phyloP scores from a whole-genome alignment of 352 stramenopile genomes.

The Pythium periplocum region DNA sequence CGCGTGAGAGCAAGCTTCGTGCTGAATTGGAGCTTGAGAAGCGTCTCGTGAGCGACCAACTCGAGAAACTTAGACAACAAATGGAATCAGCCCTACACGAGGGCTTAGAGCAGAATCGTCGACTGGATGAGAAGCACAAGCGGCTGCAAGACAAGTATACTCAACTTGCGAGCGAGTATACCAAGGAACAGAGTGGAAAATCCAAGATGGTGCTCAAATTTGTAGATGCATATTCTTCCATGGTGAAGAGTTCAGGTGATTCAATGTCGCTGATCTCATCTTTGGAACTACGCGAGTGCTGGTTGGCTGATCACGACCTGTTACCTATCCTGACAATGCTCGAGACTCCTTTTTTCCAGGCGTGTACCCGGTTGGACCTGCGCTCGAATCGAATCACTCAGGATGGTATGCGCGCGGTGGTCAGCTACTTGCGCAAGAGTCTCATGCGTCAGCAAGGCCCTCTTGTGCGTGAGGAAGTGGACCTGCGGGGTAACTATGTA shows the following conservation, averaged over 20 bases:
- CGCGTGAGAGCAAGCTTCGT: constrained; percentile 38
- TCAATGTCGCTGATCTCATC: constrained; percentile 4
- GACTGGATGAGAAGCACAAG: constrained; percentile 29
- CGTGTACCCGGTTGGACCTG: constrained; percentile 40
- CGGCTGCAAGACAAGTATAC: constrained; percentile 22
- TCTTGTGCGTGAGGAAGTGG: constrained; percentile 22
- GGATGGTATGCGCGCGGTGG: constrained; percentile 29
- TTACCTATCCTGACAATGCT: constrained; percentile 34
- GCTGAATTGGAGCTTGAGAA: constrained; percentile 47
- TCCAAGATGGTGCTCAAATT: constrained; percentile 38
- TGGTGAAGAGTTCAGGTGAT: neutral
- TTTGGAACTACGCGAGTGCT: constrained; percentile 48
- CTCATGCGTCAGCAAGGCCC: constrained; percentile 4
- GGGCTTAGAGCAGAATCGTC: constrained; percentile 29
- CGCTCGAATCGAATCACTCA: constrained; percentile 56
- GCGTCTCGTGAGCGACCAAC: constrained; percentile 34
- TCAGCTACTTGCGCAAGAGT: constrained; percentile 25
- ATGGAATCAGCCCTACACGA: constrained; percentile 29
- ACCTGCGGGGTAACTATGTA: constrained; percentile 69
- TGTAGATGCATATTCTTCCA: constrained; percentile 16
- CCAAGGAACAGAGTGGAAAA: constrained; percentile 35
- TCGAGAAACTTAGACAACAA: constrained; percentile 33
- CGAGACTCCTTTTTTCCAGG: constrained; percentile 12
- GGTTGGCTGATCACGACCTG: constrained; percentile 46
- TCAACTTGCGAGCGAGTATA: constrained; percentile 35